Percentiles rank a stretch among this genome's conserved stretches.
Conservation (phyloP, 176 grass and related monocot genomes). For the Leersia perrieri region DNA sequence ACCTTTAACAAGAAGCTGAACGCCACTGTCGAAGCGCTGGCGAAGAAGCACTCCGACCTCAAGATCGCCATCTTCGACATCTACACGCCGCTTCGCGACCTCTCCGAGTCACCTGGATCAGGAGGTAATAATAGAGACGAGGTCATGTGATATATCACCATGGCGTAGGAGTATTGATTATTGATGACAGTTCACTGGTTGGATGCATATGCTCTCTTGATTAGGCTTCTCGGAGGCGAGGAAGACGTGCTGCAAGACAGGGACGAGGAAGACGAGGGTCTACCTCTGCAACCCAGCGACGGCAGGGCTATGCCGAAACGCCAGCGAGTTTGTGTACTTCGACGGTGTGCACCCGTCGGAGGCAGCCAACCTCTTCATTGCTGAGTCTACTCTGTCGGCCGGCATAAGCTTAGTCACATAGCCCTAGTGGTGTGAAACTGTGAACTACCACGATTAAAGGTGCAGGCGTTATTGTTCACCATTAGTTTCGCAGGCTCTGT, state of each 20-base stretch:
- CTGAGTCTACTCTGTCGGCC: slow-evolving; percentile 38
- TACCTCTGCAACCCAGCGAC: slow-evolving; percentile 57
- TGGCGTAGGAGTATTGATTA: background rate
- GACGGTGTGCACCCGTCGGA: slow-evolving; percentile 78
- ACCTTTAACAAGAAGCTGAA: slow-evolving; percentile 76
- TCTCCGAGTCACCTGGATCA: slow-evolving; percentile 39
- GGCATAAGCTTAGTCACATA: slow-evolving; percentile 42
- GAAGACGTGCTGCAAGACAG: slow-evolving; percentile 66
- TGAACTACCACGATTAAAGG: background rate
- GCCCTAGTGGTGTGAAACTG: background rate
- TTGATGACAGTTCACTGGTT: background rate
- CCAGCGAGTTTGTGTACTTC: slow-evolving; percentile 75
- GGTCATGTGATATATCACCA: background rate
- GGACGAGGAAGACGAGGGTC: slow-evolving; percentile 48
- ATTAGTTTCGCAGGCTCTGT: background rate
- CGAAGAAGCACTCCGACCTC: slow-evolving; percentile 27
- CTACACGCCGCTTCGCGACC: slow-evolving; percentile 46
- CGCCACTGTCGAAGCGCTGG: slow-evolving; percentile 33
- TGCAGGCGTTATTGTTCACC: background rate
- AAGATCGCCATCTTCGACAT: slow-evolving; percentile 64
- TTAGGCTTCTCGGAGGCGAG: slow-evolving; percentile 58
- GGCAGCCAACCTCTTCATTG: slow-evolving; percentile 55
- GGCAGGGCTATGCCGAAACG: slow-evolving; percentile 47
- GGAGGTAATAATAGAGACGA: slow-evolving; percentile 34
- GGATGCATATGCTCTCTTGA: background rate